Percentiles rank a stretch among this genome's conserved stretches.
phyloP scores from a whole-genome alignment of 2,329 filamentous ascomycete genomes.

The Stromatinia cepivora region DNA sequence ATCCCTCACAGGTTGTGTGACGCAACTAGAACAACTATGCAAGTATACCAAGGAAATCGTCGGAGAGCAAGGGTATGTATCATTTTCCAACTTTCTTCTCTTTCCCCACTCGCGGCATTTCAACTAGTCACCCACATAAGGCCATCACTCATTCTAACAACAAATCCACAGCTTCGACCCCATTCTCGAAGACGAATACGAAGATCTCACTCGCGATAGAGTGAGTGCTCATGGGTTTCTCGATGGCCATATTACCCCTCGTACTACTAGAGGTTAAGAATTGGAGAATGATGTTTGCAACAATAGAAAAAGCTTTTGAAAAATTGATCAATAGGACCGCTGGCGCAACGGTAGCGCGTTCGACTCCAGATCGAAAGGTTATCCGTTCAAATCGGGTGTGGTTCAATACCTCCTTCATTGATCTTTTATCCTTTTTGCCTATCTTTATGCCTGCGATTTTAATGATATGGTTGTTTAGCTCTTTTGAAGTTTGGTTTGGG shows the following conservation, averaged over 20 bases:
- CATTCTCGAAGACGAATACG: constrained; percentile 25
- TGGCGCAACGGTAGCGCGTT: constrained; percentile 32
- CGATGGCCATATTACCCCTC: constrained; percentile 13
- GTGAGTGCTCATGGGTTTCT: constrained; percentile 2
- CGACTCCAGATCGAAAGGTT: constrained; percentile 40
- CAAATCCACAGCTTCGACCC: constrained; percentile 27
- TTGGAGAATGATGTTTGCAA: not conserved
- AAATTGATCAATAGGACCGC: constrained; percentile 19
- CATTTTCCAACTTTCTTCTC: not conserved
- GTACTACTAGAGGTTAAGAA: not conserved
- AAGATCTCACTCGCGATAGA: constrained; percentile 22
- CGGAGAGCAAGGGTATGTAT: constrained; percentile 50
- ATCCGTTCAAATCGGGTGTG: constrained; percentile 39
- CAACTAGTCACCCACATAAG: not conserved
- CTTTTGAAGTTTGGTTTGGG: not conserved
- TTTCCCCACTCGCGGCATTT: no score
- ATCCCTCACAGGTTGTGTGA: constrained; percentile 53
- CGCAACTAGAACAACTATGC: constrained; percentile 55
- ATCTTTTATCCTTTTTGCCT: not conserved
- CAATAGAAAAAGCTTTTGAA: fast-evolving
- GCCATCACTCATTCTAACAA: not conserved
- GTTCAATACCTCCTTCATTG: constrained; percentile 29
- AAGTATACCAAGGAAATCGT: constrained; percentile 59
- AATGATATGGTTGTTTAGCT: not conserved
- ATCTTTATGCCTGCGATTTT: not conserved